phyloP scores from a whole-genome alignment of 805 yeast genomes.

The Candida qinlingensis region DNA sequence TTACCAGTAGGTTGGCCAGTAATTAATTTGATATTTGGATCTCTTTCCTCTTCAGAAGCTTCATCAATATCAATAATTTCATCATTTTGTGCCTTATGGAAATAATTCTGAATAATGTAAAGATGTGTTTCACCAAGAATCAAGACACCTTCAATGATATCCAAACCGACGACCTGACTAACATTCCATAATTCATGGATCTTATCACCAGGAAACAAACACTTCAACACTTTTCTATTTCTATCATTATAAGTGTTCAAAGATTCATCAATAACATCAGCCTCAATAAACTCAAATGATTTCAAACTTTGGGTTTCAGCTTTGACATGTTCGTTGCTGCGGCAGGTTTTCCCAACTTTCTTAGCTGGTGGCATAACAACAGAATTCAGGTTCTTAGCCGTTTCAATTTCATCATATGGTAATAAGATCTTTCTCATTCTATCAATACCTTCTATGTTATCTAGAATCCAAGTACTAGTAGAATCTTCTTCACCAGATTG shows the following conservation, averaged over 20 bases:
- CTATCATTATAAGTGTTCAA: slow-evolving; percentile 48
- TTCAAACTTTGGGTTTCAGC: slow-evolving; percentile 23
- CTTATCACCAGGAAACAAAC: slow-evolving; percentile 63
- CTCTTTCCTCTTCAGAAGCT: slow-evolving; percentile 57
- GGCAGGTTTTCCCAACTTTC: slow-evolving; percentile 8
- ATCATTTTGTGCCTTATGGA: slow-evolving; percentile 42
- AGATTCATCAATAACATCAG: slow-evolving; percentile 29
- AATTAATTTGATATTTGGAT: slow-evolving; percentile 62
- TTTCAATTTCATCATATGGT: slow-evolving; percentile 44
- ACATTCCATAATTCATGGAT: slow-evolving; percentile 73
- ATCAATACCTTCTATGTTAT: slow-evolving; percentile 63
- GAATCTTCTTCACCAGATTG: slow-evolving; percentile 17
- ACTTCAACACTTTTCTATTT: slow-evolving; percentile 67
- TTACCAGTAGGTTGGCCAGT: slow-evolving; percentile 37
- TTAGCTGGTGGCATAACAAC: slow-evolving; percentile 33
- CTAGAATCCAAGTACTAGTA: slow-evolving; percentile 43
- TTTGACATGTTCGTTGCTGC: slow-evolving; percentile 11
- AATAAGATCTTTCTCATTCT: slow-evolving; percentile 60
- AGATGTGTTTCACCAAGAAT: slow-evolving; percentile 61
- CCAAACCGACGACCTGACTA: slow-evolving; percentile 71
- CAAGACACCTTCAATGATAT: slow-evolving; percentile 67
- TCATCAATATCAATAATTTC: slow-evolving; percentile 63
- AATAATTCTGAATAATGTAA: slow-evolving; percentile 67
- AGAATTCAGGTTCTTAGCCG: slow-evolving; percentile 39
- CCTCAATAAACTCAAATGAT: slow-evolving; percentile 42